phyloP scores from a whole-genome alignment of 139 green algal genomes.

The Closterium sp. region DNA sequence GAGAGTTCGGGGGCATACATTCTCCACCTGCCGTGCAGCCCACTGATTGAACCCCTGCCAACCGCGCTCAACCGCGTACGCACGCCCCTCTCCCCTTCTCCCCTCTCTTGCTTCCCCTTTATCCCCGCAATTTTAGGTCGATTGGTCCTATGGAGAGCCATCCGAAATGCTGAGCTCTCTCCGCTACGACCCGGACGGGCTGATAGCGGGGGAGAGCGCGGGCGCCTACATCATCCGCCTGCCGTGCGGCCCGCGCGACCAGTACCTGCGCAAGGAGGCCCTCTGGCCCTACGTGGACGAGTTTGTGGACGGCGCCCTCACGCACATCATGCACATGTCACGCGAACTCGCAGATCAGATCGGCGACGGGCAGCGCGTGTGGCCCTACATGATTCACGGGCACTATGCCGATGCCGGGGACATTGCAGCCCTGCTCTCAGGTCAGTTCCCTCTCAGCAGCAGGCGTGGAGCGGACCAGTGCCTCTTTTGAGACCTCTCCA shows the following conservation, averaged over 20 bases:
- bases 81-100: neutral
- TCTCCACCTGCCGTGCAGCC: constrained; percentile 79
- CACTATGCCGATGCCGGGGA: no score
- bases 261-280: constrained; percentile 72
- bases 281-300: constrained; percentile 91
- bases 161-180: constrained; percentile 70
- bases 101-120: no score
- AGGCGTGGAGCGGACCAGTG: no score
- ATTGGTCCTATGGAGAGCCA: constrained; percentile 66
- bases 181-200: constrained; percentile 65
- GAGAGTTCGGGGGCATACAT: constrained; percentile 82
- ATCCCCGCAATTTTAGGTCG: no score
- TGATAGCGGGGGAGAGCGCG: constrained; percentile 63
- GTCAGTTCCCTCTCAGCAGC: no score
- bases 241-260: constrained; percentile 65
- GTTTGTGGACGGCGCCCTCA: constrained; percentile 74
- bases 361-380: constrained; percentile 20
- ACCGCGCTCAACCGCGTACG: neutral
- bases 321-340: no score
- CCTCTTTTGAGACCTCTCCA: no score
- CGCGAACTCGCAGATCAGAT: neutral
- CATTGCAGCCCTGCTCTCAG: constrained; percentile 26
- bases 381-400: neutral
- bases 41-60: no score
- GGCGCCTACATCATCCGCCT: constrained; percentile 90